Percentiles rank a stretch among this genome's conserved stretches.
phyloP scores from a whole-genome alignment of 176 grass and related monocot genomes.

The Bolboschoenus planiculmis region DNA sequence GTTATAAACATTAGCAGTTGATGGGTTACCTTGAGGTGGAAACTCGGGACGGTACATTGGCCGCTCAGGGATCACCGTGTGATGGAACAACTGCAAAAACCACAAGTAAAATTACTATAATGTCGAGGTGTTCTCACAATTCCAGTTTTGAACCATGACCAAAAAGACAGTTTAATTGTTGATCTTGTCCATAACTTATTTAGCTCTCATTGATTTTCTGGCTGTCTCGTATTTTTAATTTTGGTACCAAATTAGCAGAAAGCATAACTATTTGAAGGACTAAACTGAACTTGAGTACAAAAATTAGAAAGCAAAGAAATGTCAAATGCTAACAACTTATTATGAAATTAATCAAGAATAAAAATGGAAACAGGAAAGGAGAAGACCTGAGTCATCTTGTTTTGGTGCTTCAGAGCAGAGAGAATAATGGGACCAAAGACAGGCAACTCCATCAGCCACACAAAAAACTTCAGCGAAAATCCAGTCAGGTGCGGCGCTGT shows the following conservation, averaged over 20 bases:
- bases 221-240: background rate
- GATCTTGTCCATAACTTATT: background rate
- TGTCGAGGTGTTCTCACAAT: background rate
- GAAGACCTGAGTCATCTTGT: constrained; percentile 54
- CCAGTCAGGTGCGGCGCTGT: constrained; percentile 74
- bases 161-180: background rate
- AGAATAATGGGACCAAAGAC: constrained; percentile 41
- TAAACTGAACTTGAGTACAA: background rate
- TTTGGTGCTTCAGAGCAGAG: constrained; percentile 61
- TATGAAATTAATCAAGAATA: background rate
- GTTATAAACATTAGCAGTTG: background rate
- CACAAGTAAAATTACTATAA: background rate
- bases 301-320: background rate
- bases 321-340: background rate
- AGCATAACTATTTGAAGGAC: background rate
- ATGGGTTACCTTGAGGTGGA: constrained; percentile 55
- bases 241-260: background rate
- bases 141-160: background rate
- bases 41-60: constrained; percentile 88
- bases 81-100: constrained; percentile 48
- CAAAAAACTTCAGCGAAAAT: constrained; percentile 43
- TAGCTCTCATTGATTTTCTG: background rate
- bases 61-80: constrained; percentile 70
- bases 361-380: background rate
- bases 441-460: constrained; percentile 71